Percentiles rank a stretch among this genome's conserved stretches.
Conservation (phyloP, 768 basidiomycete species). For the Leccinum truebloodii region DNA sequence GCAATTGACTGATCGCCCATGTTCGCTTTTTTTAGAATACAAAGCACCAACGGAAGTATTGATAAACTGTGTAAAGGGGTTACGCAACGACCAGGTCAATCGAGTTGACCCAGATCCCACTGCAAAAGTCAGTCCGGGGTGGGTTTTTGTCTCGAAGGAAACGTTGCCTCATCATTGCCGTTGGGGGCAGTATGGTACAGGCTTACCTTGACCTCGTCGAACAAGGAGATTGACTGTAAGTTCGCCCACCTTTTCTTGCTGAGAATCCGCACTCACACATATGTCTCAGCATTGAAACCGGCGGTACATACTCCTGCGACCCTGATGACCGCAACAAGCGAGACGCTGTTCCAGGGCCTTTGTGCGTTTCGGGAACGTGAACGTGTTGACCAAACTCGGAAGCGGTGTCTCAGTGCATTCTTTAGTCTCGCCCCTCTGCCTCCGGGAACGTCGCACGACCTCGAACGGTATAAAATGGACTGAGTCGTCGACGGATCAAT, state of each 20-base stretch:
- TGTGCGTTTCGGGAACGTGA: neutral
- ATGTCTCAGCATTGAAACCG: too few relatives aligned
- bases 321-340: too few relatives aligned
- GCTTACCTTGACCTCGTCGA: constrained; percentile 64
- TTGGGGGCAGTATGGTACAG: constrained; percentile 33
- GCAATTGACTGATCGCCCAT: neutral
- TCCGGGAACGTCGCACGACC: neutral
- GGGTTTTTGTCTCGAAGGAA: neutral
- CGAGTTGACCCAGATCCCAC: constrained; percentile 66
- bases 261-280: neutral
- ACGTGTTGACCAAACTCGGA: neutral
- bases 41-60: constrained; percentile 70
- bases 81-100: constrained; percentile 25
- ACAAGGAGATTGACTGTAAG: constrained; percentile 78
- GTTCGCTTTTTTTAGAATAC: neutral
- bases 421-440: neutral
- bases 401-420: neutral
- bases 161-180: neutral
- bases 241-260: constrained; percentile 2
- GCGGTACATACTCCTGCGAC: too few relatives aligned
- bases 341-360: too few relatives aligned
- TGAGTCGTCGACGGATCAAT: too few relatives aligned
- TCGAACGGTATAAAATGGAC: constrained; percentile 9
- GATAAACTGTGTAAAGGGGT: constrained; percentile 35
- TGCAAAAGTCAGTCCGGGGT: constrained; percentile 50